A percentile compares a stretch with the other conserved stretches of the same genome.
Conservation (phyloP, 2,329 filamentous ascomycete genomes). For the Dissoconium aciculare region DNA sequence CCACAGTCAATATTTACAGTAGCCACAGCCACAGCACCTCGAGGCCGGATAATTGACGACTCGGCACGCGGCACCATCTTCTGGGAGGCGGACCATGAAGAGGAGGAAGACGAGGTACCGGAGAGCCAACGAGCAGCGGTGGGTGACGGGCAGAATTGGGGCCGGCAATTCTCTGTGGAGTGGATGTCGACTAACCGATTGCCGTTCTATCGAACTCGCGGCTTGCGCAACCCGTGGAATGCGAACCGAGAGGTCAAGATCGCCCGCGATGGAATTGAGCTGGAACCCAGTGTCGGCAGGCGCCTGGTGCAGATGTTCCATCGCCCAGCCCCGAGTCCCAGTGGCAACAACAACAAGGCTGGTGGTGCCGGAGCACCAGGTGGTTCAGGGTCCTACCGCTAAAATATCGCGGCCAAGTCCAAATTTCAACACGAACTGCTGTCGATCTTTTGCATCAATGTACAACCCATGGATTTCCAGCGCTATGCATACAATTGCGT, state of each 20-base stretch:
- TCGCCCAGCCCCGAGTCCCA: conserved; percentile 9
- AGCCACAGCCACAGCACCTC: conserved; percentile 62
- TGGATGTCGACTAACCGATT: conserved; percentile 75
- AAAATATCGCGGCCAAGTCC: no score
- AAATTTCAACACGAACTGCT: no score
- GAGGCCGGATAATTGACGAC: conserved; percentile 80
- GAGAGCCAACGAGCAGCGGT: conserved; percentile 23
- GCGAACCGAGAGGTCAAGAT: conserved; percentile 93
- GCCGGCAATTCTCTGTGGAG: conserved; percentile 79
- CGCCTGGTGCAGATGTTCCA: conserved; percentile 62
- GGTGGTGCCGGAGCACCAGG: neutral
- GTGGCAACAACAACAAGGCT: conserved; percentile 2
- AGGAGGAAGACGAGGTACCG: conserved; percentile 24
- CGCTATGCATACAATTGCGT: no score
- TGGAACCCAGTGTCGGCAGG: conserved; percentile 69
- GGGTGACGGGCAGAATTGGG: conserved; percentile 51
- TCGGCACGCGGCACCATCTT: conserved; percentile 90
- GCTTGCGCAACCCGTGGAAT: conserved; percentile 86
- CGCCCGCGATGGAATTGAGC: conserved; percentile 80
- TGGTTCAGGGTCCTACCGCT: neutral
- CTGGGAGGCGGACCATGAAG: conserved; percentile 67
- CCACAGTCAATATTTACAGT: conserved; percentile 68
- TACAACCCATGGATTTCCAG: no score
- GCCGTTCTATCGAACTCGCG: conserved; percentile 77
- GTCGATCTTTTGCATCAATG: neutral